phyloP scores from a whole-genome alignment of 352 stramenopile species.

The Globisporangium spinosum region DNA sequence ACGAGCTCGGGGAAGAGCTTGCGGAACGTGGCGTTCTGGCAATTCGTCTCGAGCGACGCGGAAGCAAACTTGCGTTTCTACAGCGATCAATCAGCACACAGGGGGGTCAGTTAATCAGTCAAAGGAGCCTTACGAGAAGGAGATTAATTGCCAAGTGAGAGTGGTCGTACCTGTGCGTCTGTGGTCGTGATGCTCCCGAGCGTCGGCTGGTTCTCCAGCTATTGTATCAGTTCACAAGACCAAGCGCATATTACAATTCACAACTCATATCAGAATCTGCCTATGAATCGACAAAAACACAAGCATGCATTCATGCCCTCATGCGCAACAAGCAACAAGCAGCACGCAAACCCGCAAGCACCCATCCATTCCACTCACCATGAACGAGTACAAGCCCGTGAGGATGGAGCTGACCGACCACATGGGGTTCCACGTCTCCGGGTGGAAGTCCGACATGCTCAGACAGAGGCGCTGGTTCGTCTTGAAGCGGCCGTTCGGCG shows the following conservation, averaged over 20 bases:
- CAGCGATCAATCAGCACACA: neutral
- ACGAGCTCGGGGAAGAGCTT: conserved; percentile 90
- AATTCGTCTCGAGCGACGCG: conserved; percentile 81
- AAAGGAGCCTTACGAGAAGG: neutral
- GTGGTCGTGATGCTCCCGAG: conserved; percentile 87
- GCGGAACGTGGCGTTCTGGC: conserved; percentile 70
- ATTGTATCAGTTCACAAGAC: neutral
- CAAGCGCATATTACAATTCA: neutral
- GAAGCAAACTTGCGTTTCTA: conserved; percentile 82
- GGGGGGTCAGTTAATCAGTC: neutral
- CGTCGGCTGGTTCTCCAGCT: conserved; percentile 81
- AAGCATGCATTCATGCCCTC: neutral
- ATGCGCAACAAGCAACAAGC: neutral
- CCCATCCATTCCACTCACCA: conserved; percentile 39
- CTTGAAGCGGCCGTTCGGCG: conserved; percentile 93
- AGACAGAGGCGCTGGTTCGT: conserved; percentile 93
- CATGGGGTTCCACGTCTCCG: conserved; percentile 96
- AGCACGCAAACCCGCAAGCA: neutral
- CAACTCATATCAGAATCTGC: conserved; percentile 3
- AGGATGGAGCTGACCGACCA: conserved; percentile 95
- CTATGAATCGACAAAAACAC: neutral
- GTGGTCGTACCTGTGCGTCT: conserved; percentile 45
- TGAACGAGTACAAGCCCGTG: conserved; percentile 94
- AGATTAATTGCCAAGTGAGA: neutral
- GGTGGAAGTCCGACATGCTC: conserved; percentile 95